Evolutionary conservation across 2,329 filamentous ascomycete species (phyloP).

Genomic region (Paraphaeosphaeria minitans): DNA sequence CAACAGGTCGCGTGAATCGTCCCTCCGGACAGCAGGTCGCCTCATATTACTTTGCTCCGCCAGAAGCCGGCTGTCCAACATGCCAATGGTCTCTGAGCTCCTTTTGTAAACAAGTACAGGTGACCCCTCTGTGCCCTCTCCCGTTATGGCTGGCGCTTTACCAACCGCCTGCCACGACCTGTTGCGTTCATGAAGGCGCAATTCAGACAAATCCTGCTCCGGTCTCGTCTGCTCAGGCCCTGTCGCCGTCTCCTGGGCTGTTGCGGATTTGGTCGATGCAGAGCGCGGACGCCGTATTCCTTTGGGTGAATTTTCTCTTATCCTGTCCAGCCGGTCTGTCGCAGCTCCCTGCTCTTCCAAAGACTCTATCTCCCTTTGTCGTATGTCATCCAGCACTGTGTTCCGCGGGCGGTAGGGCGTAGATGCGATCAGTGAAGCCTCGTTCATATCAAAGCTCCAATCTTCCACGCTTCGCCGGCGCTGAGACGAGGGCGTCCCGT

Average conservation of each 20-base stretch:
- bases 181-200: constrained; percentile 28
- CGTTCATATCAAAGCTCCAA: constrained; percentile 53
- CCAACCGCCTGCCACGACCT: constrained; percentile 38
- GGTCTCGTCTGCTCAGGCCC: constrained; percentile 13
- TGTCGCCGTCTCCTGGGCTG: constrained; percentile 13
- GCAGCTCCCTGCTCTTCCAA: constrained; percentile 42
- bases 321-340: constrained; percentile 35
- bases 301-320: constrained; percentile 38
- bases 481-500: constrained; percentile 31
- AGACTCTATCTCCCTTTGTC: constrained; percentile 49
- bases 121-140: constrained; percentile 34
- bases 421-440: constrained; percentile 53
- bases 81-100: constrained; percentile 39
- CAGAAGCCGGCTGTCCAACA: constrained; percentile 35
- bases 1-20: constrained; percentile 54
- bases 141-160: constrained; percentile 34
- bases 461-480: constrained; percentile 28
- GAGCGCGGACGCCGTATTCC: constrained; percentile 27
- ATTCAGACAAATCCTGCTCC: constrained; percentile 14
- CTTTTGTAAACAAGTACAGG: constrained; percentile 42
- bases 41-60: constrained; percentile 29
- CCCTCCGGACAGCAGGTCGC: constrained; percentile 41
- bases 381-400: constrained; percentile 50
- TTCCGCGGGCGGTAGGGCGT: constrained; percentile 53
- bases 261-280: constrained; percentile 19